phyloP scores from a whole-genome alignment of 129 eudicot species.

The Dittrichia graveolens region DNA sequence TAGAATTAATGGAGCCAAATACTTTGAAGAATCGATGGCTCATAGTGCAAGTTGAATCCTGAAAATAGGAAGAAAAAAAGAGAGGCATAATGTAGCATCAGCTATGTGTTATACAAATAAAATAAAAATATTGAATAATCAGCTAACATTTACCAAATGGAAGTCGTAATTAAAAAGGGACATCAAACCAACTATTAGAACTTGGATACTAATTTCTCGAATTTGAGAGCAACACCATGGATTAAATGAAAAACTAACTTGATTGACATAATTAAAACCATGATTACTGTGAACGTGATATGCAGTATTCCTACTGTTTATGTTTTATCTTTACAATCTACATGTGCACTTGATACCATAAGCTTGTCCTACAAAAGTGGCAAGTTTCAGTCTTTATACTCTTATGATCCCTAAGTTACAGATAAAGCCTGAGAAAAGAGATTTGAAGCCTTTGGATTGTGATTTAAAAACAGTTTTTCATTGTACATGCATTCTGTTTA shows the following conservation, averaged over 20 bases:
- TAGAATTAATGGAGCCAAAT: conserved; percentile 39
- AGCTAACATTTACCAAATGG: not conserved
- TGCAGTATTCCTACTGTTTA: too few species aligned
- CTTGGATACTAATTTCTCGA: conserved; percentile 6
- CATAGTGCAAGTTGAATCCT: conserved; percentile 39
- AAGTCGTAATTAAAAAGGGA: not conserved
- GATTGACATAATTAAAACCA: not conserved
- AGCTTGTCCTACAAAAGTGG: not conserved
- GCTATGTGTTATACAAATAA: not conserved
- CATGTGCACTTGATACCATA: too few species aligned
- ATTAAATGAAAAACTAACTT: not conserved
- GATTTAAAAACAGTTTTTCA: not conserved
- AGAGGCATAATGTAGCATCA: not conserved
- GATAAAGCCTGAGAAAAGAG: not conserved
- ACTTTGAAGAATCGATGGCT: conserved; percentile 50
- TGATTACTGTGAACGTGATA: too few species aligned
- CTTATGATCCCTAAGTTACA: not conserved
- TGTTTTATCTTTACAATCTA: too few species aligned
- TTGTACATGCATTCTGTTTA: not conserved
- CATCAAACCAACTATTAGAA: not conserved
- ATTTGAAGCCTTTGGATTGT: not conserved
- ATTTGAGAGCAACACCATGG: not conserved
- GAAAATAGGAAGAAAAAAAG: not conserved
- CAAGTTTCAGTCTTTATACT: not conserved
- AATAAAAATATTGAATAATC: not conserved